Base-by-base conservation (phyloP, 2,329 filamentous ascomycete species). In the Talaromyces atroroseus region DNA sequence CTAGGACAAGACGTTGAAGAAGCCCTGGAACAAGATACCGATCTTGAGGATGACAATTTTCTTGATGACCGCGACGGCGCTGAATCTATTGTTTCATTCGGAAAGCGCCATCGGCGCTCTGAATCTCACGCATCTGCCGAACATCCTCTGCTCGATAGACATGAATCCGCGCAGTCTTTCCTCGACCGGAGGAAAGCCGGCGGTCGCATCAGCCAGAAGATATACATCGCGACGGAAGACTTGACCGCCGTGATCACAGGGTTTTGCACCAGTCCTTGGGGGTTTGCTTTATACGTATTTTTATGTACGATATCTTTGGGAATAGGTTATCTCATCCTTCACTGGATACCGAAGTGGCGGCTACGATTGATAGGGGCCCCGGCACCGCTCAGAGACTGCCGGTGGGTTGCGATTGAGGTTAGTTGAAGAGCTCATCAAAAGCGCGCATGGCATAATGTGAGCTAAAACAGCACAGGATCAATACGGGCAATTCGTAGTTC, bases 201-300 rank as follows among this genome's bases (percentile, higher is more conserved):
- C 11, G 83, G 84, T 44, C 84, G 89, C 57, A 78, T 82, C 26
- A 95, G 82, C 65, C 94, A 99, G 71, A 97, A 96, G 74, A 82
- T 96, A 23, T 94, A 96, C 72, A 91, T 99, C 73, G 80, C 85
- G 58, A 95, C 90, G 44, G 94, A 99, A 71, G 94, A 99, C 70
- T 78, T 99, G 61, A 96, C 91, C 1, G 91, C 96, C 64, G 92
- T 92, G 26, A 85, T 97, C 67, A 90, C 92, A 23, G 94, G 94
- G 0, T 99, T 97, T 72, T 84, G 81, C 50, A 96, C 91, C 3
- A 92, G 87, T 61, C 71, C 74, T 3, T 59, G 84, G 14, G 90
- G 94, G 1, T 88, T 85, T 64, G 71, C 80, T 2, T 60, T 85
- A 0, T 97, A 97, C 68, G 64, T 86, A 3, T 64, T 80, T 8